These are phyloP conservation scores for Aspergillus conjunctus DNA, from an alignment of 495 filamentous ascomycete genomes.

Conservation along the genomic window DNA sequence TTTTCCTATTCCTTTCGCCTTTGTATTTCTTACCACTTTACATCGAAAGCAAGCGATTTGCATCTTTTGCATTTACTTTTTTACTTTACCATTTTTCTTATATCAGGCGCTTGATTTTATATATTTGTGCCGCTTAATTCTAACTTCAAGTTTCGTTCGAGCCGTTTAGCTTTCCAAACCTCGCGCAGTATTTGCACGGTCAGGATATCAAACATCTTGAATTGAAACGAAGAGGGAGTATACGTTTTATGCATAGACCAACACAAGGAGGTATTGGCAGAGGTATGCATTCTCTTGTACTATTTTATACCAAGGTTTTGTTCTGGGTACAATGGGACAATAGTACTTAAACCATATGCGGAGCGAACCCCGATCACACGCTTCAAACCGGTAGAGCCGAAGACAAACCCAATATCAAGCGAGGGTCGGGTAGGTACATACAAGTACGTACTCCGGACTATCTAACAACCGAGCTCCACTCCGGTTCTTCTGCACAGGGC, in stretches of 20 bases:
- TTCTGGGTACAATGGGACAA: background rate
- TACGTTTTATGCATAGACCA: no score
- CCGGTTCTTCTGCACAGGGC: conserved; percentile 7
- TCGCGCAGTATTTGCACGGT: background rate
- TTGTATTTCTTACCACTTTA: no score
- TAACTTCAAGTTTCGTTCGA: no score
- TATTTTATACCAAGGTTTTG: background rate
- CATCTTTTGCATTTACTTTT: background rate
- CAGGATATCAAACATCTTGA: background rate
- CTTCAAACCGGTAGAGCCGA: background rate
- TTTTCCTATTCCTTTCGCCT: background rate
- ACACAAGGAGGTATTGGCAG: no score
- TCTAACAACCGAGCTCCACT: conserved; percentile 6
- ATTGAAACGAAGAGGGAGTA: no score
- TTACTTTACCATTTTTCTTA: background rate
- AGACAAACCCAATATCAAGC: background rate
- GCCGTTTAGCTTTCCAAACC: background rate
- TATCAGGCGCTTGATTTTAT: no score
- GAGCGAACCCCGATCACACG: conserved; percentile 1
- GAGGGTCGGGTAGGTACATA: background rate
- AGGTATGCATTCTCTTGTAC: background rate
- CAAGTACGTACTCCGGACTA: background rate
- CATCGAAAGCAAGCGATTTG: no score
- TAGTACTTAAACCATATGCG: background rate
- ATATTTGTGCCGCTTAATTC: no score